Evolutionary conservation across 768 basidiomycete species (phyloP).

Genomic region (Leucocoprinus sp.): DNA sequence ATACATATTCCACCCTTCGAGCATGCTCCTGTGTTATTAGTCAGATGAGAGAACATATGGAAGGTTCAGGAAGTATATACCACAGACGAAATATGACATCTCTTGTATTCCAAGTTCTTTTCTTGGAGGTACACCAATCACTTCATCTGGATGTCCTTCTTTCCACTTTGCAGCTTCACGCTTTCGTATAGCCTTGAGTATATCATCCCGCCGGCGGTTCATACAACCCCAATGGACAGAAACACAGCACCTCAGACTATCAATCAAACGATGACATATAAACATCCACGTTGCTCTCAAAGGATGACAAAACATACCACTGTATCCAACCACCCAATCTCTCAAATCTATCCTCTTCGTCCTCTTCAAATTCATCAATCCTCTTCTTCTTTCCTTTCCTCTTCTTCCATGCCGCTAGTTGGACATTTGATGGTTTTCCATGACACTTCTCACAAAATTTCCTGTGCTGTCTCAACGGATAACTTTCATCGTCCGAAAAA

Average conservation of each 20-base stretch:
- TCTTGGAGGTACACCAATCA: conserved; percentile 22
- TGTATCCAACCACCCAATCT: conserved; percentile 75
- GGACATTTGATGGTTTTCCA: conserved; percentile 45
- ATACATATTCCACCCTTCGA: conserved; percentile 74
- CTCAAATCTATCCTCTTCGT: conserved; percentile 44
- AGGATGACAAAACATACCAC: conserved; percentile 43
- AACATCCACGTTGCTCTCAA: neutral
- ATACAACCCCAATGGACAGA: conserved; percentile 74
- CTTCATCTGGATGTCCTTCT: conserved; percentile 18
- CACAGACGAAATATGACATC: conserved; percentile 76
- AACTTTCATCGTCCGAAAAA: conserved; percentile 48
- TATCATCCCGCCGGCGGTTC: conserved; percentile 59
- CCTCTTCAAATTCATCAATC: conserved; percentile 38
- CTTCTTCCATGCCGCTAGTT: conserved; percentile 30
- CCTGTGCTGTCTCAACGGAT: conserved; percentile 53
- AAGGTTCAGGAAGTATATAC: conserved; percentile 20
- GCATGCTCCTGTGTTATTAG: conserved; percentile 37
- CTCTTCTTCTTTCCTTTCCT: conserved; percentile 34
- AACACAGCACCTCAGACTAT: conserved; percentile 71
- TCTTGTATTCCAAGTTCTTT: conserved; percentile 40
- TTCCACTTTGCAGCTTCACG: conserved; percentile 39
- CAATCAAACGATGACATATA: conserved; percentile 15
- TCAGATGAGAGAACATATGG: conserved; percentile 1
- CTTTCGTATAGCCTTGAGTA: conserved; percentile 54
- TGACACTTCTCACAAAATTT: conserved; percentile 68